Evolutionary conservation across 192 early-diverging fungal genomes (phyloP).

Genomic region (Borealophlyctis nickersoniae): DNA sequence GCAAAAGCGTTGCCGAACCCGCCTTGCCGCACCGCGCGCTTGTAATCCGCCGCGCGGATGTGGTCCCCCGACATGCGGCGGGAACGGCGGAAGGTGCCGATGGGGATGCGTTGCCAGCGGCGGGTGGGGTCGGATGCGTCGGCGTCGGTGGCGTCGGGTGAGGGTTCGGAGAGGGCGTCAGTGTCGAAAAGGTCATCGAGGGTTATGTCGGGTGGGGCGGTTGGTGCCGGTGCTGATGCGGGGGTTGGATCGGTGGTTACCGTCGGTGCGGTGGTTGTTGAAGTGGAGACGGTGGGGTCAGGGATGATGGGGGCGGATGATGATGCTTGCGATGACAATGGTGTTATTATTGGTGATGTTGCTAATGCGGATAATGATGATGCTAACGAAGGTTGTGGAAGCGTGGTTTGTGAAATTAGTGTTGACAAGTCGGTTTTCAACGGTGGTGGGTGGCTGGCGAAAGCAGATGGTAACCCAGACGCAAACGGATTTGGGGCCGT

Average conservation of each 20-base stretch:
- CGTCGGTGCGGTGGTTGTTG: not conserved
- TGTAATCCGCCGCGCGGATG: no score
- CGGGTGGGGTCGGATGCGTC: not conserved
- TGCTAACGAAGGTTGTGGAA: no score
- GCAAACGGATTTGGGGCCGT: slow-evolving; percentile 12
- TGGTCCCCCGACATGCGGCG: slow-evolving; percentile 6
- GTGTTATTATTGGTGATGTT: not conserved
- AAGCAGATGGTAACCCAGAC: slow-evolving; percentile 9
- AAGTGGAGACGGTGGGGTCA: not conserved
- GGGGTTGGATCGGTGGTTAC: not conserved
- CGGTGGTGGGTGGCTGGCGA: not conserved
- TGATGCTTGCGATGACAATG: not conserved
- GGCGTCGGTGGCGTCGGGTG: not conserved
- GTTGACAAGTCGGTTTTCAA: not conserved
- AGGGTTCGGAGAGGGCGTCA: not conserved
- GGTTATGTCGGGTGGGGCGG: slow-evolving; percentile 8
- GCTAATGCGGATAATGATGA: not conserved
- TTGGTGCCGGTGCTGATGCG: not conserved
- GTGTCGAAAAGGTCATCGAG: slow-evolving; percentile 24
- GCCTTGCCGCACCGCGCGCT: no score
- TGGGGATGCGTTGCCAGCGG: slow-evolving; percentile 32
- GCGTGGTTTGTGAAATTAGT: not conserved
- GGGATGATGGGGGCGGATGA: not conserved
- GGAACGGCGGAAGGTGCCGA: slow-evolving; percentile 30
- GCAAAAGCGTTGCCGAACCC: no score